Evolutionary conservation across 2,329 filamentous ascomycete species (phyloP).

Genomic region (Colletotrichum sp.): DNA sequence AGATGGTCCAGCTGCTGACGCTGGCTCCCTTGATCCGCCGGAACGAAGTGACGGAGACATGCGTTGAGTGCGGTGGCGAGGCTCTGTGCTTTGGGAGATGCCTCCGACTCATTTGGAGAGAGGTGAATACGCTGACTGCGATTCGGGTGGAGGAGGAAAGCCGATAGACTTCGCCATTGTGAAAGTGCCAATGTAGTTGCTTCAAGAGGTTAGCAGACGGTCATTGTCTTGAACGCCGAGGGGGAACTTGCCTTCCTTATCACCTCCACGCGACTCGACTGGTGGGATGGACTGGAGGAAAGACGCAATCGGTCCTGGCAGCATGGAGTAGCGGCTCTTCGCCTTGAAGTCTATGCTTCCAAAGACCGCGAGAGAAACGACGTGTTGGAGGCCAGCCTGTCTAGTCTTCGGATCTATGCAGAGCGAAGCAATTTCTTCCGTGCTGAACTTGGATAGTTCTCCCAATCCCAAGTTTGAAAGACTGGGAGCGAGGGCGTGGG

Average conservation of each 20-base stretch:
- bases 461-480: slow-evolving; percentile 32
- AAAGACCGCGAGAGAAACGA: slow-evolving; percentile 40
- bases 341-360: slow-evolving; percentile 35
- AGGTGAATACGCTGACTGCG: slow-evolving; percentile 41
- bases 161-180: slow-evolving; percentile 46
- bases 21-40: slow-evolving; percentile 25
- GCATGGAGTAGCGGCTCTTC: slow-evolving; percentile 34
- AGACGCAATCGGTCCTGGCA: slow-evolving; percentile 36
- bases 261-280: slow-evolving; percentile 26
- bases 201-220: slow-evolving; percentile 9
- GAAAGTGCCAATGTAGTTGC: slow-evolving; percentile 37
- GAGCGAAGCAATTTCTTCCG: slow-evolving; percentile 28
- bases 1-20: slow-evolving; percentile 42
- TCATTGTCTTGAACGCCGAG: not conserved
- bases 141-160: slow-evolving; percentile 44
- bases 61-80: slow-evolving; percentile 36
- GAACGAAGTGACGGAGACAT: slow-evolving; percentile 38
- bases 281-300: slow-evolving; percentile 34
- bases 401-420: slow-evolving; percentile 37
- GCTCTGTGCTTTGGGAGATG: slow-evolving; percentile 32
- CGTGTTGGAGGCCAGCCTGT: slow-evolving; percentile 37
- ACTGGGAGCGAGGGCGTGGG: slow-evolving; percentile 23
- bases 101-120: slow-evolving; percentile 28
- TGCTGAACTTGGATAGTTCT: slow-evolving; percentile 3
- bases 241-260: slow-evolving; percentile 32